These are phyloP conservation scores for Psilocybe azurescens DNA, from an alignment of 768 basidiomycete genomes.

Conservation along the genomic window DNA sequence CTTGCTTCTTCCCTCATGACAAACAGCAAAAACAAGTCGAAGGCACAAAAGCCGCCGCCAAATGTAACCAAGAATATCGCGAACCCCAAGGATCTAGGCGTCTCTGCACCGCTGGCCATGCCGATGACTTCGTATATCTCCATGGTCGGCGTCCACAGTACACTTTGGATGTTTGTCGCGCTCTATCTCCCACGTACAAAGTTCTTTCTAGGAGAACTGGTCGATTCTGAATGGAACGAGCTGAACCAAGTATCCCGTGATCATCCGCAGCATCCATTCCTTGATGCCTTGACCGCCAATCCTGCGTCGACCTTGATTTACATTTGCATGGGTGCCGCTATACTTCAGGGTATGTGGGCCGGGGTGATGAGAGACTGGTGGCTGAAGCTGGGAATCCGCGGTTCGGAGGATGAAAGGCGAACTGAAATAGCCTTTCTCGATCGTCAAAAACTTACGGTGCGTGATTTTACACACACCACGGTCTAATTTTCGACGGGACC, in stretches of 20 bases:
- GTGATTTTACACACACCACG: slow-evolving; percentile 24
- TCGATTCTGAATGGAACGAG: slow-evolving; percentile 33
- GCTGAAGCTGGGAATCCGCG: slow-evolving; percentile 44
- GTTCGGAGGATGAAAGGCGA: slow-evolving; percentile 46
- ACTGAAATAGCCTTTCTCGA: slow-evolving; percentile 47
- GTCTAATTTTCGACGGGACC: slow-evolving; percentile 3
- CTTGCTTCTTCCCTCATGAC: slow-evolving; percentile 16
- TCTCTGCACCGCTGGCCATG: slow-evolving; percentile 22
- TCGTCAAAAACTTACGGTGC: slow-evolving; percentile 42
- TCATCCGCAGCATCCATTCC: slow-evolving; percentile 73
- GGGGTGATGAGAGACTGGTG: slow-evolving; percentile 68
- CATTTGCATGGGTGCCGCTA: slow-evolving; percentile 54
- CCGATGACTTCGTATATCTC: slow-evolving; percentile 68
- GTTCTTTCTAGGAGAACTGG: slow-evolving; percentile 43
- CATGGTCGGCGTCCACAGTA: slow-evolving; percentile 68
- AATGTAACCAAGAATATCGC: slow-evolving; percentile 8
- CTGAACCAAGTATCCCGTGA: slow-evolving; percentile 50
- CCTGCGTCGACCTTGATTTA: slow-evolving; percentile 64
- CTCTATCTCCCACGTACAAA: slow-evolving; percentile 74
- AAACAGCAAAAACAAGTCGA: slow-evolving; percentile 20
- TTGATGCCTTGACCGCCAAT: slow-evolving; percentile 66
- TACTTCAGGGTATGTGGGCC: slow-evolving; percentile 77
- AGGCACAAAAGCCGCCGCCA: slow-evolving; percentile 7
- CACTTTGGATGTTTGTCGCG: slow-evolving; percentile 67
- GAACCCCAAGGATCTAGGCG: slow-evolving; percentile 1